Percentiles rank a stretch among this genome's conserved stretches.
Evolutionary conservation across 1,139 yeast species (phyloP).

Genomic region (Candida labiduridarum): DNA sequence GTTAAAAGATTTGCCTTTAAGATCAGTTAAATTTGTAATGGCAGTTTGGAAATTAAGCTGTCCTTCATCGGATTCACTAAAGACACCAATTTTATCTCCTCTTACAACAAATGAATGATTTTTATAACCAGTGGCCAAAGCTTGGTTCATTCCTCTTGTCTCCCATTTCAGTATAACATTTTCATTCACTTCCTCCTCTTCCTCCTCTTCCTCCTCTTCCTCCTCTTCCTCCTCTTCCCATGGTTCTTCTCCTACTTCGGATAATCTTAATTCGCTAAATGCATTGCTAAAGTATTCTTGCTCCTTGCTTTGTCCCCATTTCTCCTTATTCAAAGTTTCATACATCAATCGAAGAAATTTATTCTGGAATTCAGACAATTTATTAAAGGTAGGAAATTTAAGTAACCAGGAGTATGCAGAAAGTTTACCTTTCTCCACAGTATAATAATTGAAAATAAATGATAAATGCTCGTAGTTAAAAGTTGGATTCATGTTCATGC

Average conservation of each 20-base stretch:
- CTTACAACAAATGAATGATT: slow-evolving; percentile 79
- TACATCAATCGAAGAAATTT: slow-evolving; percentile 57
- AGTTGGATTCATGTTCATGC: slow-evolving; percentile 61
- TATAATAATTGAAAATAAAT: slow-evolving; percentile 65
- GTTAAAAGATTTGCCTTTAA: slow-evolving; percentile 53
- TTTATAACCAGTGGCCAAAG: slow-evolving; percentile 71
- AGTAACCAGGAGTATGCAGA: slow-evolving; percentile 63
- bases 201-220: slow-evolving; percentile 20
- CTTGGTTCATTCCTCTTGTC: slow-evolving; percentile 50
- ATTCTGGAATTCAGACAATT: slow-evolving; percentile 54
- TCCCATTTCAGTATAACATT: slow-evolving; percentile 23
- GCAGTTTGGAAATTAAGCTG: slow-evolving; percentile 65
- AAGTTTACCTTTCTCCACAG: slow-evolving; percentile 23
- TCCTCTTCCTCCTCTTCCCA: slow-evolving; percentile 17
- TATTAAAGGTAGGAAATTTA: slow-evolving; percentile 46
- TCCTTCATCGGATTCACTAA: slow-evolving; percentile 57
- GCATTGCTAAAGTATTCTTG: slow-evolving; percentile 30
- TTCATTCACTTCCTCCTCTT: slow-evolving; percentile 21
- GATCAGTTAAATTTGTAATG: slow-evolving; percentile 58
- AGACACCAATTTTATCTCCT: slow-evolving; percentile 80
- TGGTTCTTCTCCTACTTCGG: slow-evolving; percentile 25
- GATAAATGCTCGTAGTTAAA: slow-evolving; percentile 60
- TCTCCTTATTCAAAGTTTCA: slow-evolving; percentile 57
- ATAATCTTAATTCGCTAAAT: slow-evolving; percentile 29
- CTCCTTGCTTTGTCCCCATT: slow-evolving; percentile 41